phyloP scores from a whole-genome alignment of 345 rosid genomes.

The Salix koriyanagi region DNA sequence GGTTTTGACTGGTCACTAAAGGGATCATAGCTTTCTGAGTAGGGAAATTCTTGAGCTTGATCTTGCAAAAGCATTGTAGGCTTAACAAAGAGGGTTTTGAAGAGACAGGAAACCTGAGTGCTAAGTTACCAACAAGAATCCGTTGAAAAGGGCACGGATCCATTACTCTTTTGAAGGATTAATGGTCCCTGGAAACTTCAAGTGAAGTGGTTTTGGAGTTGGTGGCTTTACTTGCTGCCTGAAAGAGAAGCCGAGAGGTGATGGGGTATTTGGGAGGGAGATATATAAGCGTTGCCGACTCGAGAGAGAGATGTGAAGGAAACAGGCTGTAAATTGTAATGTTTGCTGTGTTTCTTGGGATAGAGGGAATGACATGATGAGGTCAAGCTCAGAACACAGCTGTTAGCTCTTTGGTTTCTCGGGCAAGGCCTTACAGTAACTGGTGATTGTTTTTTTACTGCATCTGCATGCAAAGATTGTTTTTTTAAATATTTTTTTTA shows the following conservation, averaged over 20 bases:
- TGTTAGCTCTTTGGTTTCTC: not conserved
- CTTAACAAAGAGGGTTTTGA: conserved; percentile 36
- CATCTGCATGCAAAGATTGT: too few species aligned
- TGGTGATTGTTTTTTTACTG: too few species aligned
- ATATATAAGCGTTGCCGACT: not conserved
- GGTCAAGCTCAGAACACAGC: not conserved
- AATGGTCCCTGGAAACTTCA: not conserved
- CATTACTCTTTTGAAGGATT: conserved; percentile 32
- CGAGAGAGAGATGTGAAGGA: not conserved
- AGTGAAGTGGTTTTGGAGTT: not conserved
- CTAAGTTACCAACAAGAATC: conserved; percentile 70
- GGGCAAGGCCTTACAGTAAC: too few species aligned
- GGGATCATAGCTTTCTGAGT: conserved; percentile 44
- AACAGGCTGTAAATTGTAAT: conserved; percentile 58
- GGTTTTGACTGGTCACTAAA: conserved; percentile 14
- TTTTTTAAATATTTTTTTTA: too few species aligned
- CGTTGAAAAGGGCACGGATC: conserved; percentile 96
- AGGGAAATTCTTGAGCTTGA: conserved; percentile 54
- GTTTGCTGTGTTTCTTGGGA: conserved; percentile 35
- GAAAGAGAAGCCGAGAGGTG: not conserved
- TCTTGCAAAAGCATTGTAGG: conserved; percentile 48
- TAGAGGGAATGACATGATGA: not conserved
- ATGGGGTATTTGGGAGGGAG: not conserved
- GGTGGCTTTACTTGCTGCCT: not conserved
- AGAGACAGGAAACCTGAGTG: conserved; percentile 45